Evolutionary conservation across 2,329 filamentous ascomycete species (phyloP).

Genomic region (Xylaria sp.): DNA sequence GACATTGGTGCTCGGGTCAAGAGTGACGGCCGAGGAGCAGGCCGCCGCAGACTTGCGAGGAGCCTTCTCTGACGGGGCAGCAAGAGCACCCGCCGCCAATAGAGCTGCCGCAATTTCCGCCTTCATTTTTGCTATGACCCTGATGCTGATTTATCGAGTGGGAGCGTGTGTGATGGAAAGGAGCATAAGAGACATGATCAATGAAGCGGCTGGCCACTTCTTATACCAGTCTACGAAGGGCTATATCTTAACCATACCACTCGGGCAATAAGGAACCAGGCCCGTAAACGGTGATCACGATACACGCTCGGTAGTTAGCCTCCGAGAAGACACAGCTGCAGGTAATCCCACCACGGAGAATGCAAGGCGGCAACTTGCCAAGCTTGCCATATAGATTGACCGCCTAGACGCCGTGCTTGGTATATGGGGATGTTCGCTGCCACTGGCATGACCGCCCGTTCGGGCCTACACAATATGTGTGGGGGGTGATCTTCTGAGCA

Average conservation of each 20-base stretch:
- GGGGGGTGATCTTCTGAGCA: constrained; percentile 35
- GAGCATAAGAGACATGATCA: constrained; percentile 31
- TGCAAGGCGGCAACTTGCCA: constrained; percentile 38
- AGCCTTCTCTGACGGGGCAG: constrained; percentile 45
- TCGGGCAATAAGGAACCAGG: constrained; percentile 49
- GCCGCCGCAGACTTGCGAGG: constrained; percentile 40
- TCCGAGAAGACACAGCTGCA: constrained; percentile 46
- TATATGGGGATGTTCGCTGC: constrained; percentile 40
- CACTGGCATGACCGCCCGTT: constrained; percentile 44
- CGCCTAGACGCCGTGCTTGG: constrained; percentile 39
- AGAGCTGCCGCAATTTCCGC: constrained; percentile 42
- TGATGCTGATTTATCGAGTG: constrained; percentile 37
- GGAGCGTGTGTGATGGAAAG: constrained; percentile 42
- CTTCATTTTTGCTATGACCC: constrained; percentile 49
- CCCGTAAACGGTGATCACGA: constrained; percentile 46
- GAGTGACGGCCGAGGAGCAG: constrained; percentile 46
- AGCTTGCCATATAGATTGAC: constrained; percentile 19
- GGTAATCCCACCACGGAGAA: constrained; percentile 41
- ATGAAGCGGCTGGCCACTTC: constrained; percentile 37
- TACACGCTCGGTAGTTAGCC: constrained; percentile 46
- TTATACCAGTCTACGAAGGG: constrained; percentile 42
- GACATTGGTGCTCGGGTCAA: constrained; percentile 49
- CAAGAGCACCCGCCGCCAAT: constrained; percentile 47
- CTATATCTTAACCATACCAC: constrained; percentile 13
- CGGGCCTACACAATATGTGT: constrained; percentile 43